These are phyloP conservation scores for Nothophytophthora sp. DNA, from an alignment of 352 stramenopile species.

Conservation along the genomic window DNA sequence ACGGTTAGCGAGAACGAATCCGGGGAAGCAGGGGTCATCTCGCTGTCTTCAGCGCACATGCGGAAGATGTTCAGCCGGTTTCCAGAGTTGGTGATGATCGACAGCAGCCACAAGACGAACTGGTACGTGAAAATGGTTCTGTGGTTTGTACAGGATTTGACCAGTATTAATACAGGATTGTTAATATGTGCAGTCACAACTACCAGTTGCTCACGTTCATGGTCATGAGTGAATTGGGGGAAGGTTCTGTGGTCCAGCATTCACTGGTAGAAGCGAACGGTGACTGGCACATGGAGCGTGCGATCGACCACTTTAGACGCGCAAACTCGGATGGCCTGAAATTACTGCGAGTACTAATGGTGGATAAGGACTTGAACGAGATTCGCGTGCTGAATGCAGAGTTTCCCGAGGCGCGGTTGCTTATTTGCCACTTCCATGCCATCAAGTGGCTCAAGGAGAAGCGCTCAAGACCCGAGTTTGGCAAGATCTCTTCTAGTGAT, in stretches of 20 bases:
- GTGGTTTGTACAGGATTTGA: too few relatives aligned
- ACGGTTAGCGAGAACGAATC: background rate
- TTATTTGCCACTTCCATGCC: slow-evolving; percentile 24
- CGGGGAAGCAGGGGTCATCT: slow-evolving; percentile 10
- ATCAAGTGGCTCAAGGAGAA: slow-evolving; percentile 15
- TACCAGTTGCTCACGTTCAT: slow-evolving; percentile 17
- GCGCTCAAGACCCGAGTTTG: slow-evolving; percentile 3
- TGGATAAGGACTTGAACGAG: slow-evolving; percentile 22
- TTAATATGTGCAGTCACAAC: slow-evolving; percentile 16
- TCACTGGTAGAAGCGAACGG: slow-evolving; percentile 6
- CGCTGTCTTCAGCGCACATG: slow-evolving; percentile 6
- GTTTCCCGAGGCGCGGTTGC: slow-evolving; percentile 4
- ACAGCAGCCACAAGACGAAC: slow-evolving; percentile 18
- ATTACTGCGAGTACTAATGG: slow-evolving; percentile 6
- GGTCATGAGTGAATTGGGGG: slow-evolving; percentile 13
- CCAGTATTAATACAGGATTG: too few relatives aligned
- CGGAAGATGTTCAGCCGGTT: slow-evolving; percentile 6
- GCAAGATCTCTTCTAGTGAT: slow-evolving; percentile 18
- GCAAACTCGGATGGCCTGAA: background rate
- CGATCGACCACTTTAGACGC: slow-evolving; percentile 5
- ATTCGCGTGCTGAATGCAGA: slow-evolving; percentile 6
- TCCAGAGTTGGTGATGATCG: slow-evolving; percentile 7
- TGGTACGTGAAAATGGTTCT: slow-evolving; percentile 1
- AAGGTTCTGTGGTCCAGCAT: slow-evolving; percentile 6
- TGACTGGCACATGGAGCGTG: slow-evolving; percentile 15